phyloP scores from a whole-genome alignment of 768 basidiomycete species.

The Naganishia antarctica region DNA sequence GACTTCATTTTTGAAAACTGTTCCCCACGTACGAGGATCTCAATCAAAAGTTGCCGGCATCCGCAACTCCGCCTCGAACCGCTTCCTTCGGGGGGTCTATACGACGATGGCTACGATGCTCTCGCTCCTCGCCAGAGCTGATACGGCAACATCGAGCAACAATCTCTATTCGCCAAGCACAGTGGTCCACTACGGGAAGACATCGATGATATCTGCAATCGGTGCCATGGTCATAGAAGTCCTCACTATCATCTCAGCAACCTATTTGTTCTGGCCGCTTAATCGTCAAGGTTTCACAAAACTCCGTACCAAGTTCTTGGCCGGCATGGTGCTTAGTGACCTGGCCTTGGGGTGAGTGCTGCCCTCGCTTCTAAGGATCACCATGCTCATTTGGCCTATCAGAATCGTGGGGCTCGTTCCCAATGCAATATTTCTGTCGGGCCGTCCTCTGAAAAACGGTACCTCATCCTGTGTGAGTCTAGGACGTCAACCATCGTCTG shows the following conservation, averaged over 20 bases:
- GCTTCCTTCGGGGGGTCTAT: too few species aligned
- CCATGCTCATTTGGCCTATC: not conserved
- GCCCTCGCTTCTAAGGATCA: not conserved
- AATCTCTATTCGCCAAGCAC: not conserved
- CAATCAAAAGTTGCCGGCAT: too few species aligned
- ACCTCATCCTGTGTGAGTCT: slow-evolving; percentile 39
- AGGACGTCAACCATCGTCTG: too few species aligned
- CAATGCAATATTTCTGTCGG: slow-evolving; percentile 33
- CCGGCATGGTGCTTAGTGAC: slow-evolving; percentile 47
- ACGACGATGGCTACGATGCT: not conserved
- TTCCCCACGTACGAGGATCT: too few species aligned
- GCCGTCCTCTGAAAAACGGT: slow-evolving; percentile 31
- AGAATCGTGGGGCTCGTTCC: slow-evolving; percentile 35
- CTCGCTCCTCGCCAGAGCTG: not conserved
- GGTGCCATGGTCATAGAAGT: slow-evolving; percentile 39
- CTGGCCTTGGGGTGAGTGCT: slow-evolving; percentile 40
- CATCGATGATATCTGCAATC: slow-evolving; percentile 22
- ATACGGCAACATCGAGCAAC: not conserved
- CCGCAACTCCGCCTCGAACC: too few species aligned
- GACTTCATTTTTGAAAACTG: too few species aligned
- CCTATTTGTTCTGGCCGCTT: slow-evolving; percentile 34
- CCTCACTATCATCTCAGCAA: slow-evolving; percentile 35
- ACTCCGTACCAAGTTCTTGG: slow-evolving; percentile 40
- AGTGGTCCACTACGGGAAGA: not conserved
- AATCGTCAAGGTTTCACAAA: slow-evolving; percentile 38